Conservation (phyloP, 768 basidiomycete genomes). For the Tylopilus vinaceipallidus region DNA sequence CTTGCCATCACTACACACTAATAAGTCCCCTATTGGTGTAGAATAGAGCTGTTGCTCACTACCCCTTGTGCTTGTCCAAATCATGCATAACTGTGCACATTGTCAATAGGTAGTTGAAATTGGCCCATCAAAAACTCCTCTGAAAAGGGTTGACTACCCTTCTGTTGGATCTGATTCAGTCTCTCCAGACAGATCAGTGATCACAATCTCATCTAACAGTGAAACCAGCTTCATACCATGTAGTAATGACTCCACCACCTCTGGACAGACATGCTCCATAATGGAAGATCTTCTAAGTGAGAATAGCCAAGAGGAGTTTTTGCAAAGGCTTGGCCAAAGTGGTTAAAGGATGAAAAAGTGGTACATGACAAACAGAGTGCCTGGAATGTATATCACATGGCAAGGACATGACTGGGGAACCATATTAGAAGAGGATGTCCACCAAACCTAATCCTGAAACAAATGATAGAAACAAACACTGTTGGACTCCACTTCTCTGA, state of each 20-base stretch:
- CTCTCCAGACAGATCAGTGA: neutral
- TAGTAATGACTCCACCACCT: neutral
- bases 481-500: neutral
- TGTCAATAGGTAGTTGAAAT: too few species aligned
- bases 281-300: neutral
- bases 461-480: neutral
- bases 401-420: neutral
- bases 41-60: too few species aligned
- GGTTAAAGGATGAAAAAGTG: neutral
- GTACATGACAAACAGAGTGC: neutral
- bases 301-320: neutral
- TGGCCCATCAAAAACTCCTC: too few species aligned
- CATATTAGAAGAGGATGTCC: neutral
- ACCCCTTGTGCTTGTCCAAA: too few species aligned
- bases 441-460: neutral
- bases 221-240: neutral
- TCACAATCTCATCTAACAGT: neutral
- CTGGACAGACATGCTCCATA: rapidly evolving
- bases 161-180: neutral
- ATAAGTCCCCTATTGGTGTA: too few species aligned
- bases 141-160: neutral
- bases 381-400: neutral
- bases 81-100: too few species aligned
- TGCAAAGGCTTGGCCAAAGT: neutral
- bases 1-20: too few species aligned